These are phyloP conservation scores for Cytospora paraplurivora DNA, from an alignment of 2,329 filamentous ascomycete species.

Conservation along the genomic window DNA sequence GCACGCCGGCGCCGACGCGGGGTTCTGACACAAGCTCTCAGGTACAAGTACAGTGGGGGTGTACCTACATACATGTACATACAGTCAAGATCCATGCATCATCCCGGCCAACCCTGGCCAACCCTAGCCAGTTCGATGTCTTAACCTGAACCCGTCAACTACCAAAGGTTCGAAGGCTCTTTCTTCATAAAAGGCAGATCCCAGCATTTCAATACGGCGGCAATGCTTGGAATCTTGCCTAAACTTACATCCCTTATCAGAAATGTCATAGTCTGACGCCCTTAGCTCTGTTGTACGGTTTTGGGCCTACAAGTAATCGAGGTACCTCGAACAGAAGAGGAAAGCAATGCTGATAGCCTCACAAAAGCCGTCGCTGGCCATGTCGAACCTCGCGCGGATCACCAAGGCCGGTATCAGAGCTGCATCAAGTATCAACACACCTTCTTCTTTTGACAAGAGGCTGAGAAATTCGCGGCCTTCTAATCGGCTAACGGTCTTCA, in stretches of 20 bases:
- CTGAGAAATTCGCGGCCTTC: not conserved
- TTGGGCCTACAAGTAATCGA: not conserved
- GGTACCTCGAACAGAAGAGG: not conserved
- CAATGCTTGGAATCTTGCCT: not conserved
- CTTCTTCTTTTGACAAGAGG: not conserved
- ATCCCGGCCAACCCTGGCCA: not conserved
- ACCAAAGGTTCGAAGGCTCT: no score
- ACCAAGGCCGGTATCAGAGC: constrained; percentile 6
- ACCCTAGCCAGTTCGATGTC: no score
- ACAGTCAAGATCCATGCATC: not conserved
- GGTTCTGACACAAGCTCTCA: not conserved
- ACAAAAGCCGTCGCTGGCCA: not conserved
- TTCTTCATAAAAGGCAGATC: not conserved
- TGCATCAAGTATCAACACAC: not conserved
- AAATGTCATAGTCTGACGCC: not conserved
- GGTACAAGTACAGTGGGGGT: not conserved
- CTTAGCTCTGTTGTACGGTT: not conserved
- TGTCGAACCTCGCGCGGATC: not conserved
- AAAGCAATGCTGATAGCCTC: not conserved
- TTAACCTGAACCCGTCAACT: not conserved
- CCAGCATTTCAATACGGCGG: not conserved
- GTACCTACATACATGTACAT: not conserved
- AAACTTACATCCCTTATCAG: not conserved
- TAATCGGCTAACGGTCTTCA: constrained; percentile 9
- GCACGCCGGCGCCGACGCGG: not conserved